These are phyloP conservation scores for Chytriomyces confervae DNA, from an alignment of 192 early-diverging fungal genomes.

Conservation along the genomic window DNA sequence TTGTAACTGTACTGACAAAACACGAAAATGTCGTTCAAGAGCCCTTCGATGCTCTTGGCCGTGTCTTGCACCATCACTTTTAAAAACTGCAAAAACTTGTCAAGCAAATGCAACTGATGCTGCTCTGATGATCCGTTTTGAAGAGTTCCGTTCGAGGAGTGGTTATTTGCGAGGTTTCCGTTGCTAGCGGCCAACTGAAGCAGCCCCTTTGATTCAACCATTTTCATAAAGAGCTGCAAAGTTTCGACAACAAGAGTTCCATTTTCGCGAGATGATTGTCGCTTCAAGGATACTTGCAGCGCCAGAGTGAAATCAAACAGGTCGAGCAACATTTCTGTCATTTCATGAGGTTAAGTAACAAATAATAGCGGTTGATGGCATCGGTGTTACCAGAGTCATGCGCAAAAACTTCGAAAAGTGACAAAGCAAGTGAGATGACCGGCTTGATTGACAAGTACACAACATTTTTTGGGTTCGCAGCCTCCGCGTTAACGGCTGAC, in stretches of 20 bases:
- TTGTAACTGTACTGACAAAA: slow-evolving; percentile 24
- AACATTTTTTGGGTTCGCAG: slow-evolving; percentile 23
- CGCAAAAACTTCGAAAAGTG: slow-evolving; percentile 23
- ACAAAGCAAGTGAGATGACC: neutral
- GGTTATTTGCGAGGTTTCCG: neutral
- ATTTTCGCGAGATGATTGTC: slow-evolving; percentile 31
- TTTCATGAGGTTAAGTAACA: neutral
- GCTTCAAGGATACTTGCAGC: slow-evolving; percentile 22
- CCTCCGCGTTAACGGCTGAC: slow-evolving; percentile 8
- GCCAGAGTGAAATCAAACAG: slow-evolving; percentile 36
- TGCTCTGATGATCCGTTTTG: too few species aligned
- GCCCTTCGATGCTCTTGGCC: slow-evolving; percentile 24
- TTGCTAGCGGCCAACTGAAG: neutral
- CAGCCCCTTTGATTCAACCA: slow-evolving; percentile 23
- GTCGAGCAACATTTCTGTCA: slow-evolving; percentile 30
- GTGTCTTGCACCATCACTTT: slow-evolving; percentile 26
- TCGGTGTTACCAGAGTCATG: slow-evolving; percentile 21
- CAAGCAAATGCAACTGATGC: slow-evolving; percentile 1
- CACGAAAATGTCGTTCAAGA: slow-evolving; percentile 22
- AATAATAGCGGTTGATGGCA: neutral
- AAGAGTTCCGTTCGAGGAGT: neutral
- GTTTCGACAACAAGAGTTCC: slow-evolving; percentile 28
- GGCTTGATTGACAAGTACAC: slow-evolving; percentile 20
- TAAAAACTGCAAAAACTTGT: slow-evolving; percentile 35
- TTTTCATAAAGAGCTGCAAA: slow-evolving; percentile 30